Percentiles rank a stretch among this genome's conserved stretches.
These are phyloP conservation scores for Populus euphratica DNA, from an alignment of 345 rosid species.

Conservation along the genomic window DNA sequence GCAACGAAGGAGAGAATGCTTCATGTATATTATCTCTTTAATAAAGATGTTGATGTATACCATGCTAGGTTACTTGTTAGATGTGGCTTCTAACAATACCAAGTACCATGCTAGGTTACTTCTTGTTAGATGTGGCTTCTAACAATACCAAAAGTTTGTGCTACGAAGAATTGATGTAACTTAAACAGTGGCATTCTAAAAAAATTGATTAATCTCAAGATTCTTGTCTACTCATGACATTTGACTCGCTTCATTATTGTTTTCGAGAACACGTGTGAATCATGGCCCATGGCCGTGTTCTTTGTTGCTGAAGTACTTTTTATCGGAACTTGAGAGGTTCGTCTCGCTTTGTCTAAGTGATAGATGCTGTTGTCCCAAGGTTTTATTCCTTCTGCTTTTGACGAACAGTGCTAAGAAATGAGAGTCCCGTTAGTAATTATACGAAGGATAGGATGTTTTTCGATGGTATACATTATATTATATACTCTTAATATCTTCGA, in stretches of 20 bases:
- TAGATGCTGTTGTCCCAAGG: neutral
- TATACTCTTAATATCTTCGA: too few species aligned
- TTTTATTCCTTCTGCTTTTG: neutral
- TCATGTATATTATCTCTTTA: conserved; percentile 24
- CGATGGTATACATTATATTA: too few species aligned
- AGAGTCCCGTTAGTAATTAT: too few species aligned
- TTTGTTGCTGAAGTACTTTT: neutral
- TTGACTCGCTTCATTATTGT: neutral
- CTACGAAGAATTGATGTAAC: neutral
- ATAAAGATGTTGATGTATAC: conserved; percentile 16
- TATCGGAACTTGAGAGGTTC: neutral
- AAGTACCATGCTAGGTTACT: neutral
- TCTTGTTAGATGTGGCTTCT: neutral
- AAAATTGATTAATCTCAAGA: neutral
- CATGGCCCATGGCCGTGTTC: neutral
- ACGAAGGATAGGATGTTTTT: too few species aligned
- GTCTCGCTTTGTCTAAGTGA: neutral
- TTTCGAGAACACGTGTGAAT: neutral
- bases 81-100: neutral
- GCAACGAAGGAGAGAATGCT: conserved; percentile 13
- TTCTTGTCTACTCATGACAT: neutral
- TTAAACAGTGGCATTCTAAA: neutral
- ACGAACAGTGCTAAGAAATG: neutral
- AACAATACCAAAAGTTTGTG: neutral
- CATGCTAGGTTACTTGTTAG: neutral